A percentile compares a stretch with the other conserved stretches of the same genome.
Conservation (phyloP, 345 rosid species). For the Murraya koenigii region DNA sequence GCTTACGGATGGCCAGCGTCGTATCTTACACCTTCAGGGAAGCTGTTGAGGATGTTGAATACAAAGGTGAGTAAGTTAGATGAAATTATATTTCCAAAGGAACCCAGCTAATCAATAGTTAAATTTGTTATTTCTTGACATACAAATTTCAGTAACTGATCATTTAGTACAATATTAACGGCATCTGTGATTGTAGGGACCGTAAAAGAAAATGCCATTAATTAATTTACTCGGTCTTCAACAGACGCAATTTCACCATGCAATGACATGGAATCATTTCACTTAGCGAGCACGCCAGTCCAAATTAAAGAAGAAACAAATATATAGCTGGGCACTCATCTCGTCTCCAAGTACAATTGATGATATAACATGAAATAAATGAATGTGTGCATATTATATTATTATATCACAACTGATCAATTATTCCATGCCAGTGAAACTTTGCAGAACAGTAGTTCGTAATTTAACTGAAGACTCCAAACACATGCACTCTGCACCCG, state of each 20-base stretch:
- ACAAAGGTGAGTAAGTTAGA: slow-evolving; percentile 16
- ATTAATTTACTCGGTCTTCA: neutral
- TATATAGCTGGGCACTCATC: neutral
- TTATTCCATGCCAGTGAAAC: no score
- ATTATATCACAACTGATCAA: no score
- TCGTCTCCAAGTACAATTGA: no score
- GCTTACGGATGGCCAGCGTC: slow-evolving; percentile 45
- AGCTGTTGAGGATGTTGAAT: slow-evolving; percentile 53
- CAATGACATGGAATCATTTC: slow-evolving; percentile 1
- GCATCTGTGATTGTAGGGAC: neutral
- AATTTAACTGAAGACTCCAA: no score
- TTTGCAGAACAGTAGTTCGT: no score
- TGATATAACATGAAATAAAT: neutral
- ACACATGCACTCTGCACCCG: neutral
- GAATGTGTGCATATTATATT: neutral
- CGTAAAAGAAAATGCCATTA: neutral
- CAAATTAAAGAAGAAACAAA: neutral
- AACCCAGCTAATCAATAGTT: neutral
- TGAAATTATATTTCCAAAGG: neutral
- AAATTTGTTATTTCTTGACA: neutral
- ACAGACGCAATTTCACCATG: neutral
- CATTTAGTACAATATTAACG: neutral
- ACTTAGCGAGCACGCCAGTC: neutral
- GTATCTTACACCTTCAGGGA: slow-evolving; percentile 54
- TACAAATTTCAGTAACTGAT: neutral